phyloP scores from a whole-genome alignment of 495 filamentous ascomycete genomes.

The Hyphodiscus hymeniophilus region DNA sequence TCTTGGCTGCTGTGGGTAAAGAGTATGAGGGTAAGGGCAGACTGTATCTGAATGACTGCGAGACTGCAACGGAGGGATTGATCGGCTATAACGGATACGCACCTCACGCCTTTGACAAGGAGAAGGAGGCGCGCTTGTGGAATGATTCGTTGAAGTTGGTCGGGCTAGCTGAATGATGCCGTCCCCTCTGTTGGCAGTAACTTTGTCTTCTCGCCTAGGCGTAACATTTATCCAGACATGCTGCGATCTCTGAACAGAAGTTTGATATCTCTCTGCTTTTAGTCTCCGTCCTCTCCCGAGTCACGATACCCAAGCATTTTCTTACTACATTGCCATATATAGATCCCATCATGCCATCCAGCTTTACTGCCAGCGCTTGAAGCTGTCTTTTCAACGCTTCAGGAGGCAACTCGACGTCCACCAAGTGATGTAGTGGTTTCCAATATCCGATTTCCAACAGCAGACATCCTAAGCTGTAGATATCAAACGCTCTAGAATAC shows the following conservation, averaged over 20 bases:
- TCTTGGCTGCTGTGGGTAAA: conserved; percentile 32
- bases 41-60: conserved; percentile 31
- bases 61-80: conserved; percentile 14
- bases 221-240: conserved; percentile 14
- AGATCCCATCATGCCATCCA: conserved; percentile 16
- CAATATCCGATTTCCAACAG: conserved; percentile 56
- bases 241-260: conserved; percentile 18
- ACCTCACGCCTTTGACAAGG: too few species aligned
- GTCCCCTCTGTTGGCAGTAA: neutral
- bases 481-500: conserved; percentile 39
- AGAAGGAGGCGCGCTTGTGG: too few species aligned
- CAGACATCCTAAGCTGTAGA: conserved; percentile 55
- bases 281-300: conserved; percentile 12
- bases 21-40: conserved; percentile 32
- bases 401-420: conserved; percentile 18
- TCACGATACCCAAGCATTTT: conserved; percentile 15
- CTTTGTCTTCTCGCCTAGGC: conserved; percentile 5
- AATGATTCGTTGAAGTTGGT: too few species aligned
- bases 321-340: conserved; percentile 21
- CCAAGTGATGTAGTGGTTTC: conserved; percentile 32
- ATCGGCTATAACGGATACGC: conserved; percentile 11
- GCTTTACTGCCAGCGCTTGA: conserved; percentile 12
- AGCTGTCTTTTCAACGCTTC: conserved; percentile 15
- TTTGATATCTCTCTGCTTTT: conserved; percentile 10
- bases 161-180: too few species aligned